Evolutionary conservation across 768 basidiomycete species (phyloP), one percentile per base, ranked within the genome.

Genomic region (Scleroderma citrinum): DNA sequence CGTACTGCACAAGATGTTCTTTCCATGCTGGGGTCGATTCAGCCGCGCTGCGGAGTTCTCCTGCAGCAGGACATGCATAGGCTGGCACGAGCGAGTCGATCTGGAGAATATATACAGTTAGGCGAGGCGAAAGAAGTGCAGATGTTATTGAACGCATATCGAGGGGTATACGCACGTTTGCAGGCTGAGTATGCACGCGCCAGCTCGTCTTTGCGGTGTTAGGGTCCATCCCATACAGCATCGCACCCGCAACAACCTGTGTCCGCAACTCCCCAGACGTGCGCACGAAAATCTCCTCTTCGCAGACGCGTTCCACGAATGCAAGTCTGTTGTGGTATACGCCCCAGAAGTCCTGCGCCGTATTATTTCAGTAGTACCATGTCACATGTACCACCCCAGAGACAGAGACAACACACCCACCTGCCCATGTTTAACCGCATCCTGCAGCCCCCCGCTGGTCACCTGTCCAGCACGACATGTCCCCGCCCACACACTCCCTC

Each of bases 401-500:
- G 26, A 17, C 36, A 19, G 14, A 34, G 12, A n/a, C 2, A 37
- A 26, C 14, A 26, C 13, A 51, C 58, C 17, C 19, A 55, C 64
- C 65, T 71, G 58, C 7, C 76, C 76, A 48, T 77, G 76, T 24
- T 53, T 57, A 35, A 73, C 48, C 4, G 73, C 67, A 39, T 77
- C 76, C 21, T 67, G 59, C 3, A 76, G 58, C 2, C 76, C 76
- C n/a, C 55, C 73, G 0, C 57, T 54, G 7, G 76, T 77, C 42
- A 77, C 65, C 49, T 77, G 76, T 7, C 76, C 76, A 5, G 66
- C 55, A 50, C 75, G 72, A 51, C 76, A 77, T 3, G 74, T 70
- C 17, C 76, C 76, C n/a, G 68, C 55, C 76, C 76, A 77, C 6
- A 77, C 69, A 32, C 62, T 64, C 20, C 54, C 58, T 8, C 68